Base-by-base conservation (phyloP, 2,329 filamentous ascomycete species). In the Byssoonygena ceratinophila region DNA sequence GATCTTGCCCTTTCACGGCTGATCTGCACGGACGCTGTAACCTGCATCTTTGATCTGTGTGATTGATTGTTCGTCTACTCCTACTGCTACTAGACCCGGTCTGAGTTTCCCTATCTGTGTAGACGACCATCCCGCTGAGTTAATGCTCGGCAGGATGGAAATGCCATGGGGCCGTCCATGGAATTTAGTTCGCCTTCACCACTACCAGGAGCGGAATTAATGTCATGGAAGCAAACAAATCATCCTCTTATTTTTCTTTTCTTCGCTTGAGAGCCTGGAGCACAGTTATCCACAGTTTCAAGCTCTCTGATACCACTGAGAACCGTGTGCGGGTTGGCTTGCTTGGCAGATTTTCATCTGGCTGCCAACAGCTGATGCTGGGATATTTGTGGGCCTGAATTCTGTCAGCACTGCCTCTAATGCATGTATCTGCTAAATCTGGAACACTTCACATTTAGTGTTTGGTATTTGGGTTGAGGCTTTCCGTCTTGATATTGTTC, bases 401-500 rank as follows among this genome's bases (percentile, higher is more conserved):
- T n/a, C n/a, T n/a, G n/a, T n/a, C n/a, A n/a, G n/a, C n/a, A n/a
- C n/a, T 29, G 27, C 27, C 27, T 29, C 27, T 29, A 29, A n/a
- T n/a, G n/a, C n/a, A n/a, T n/a, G n/a, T 3, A 4, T 20, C 18
- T 39, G 36, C 39, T 18, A 14, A 41, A 23, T 27, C 22, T 2
- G 40, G 16, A 46, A 36, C 43, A 18, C 11, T 34, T 36, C 14
- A 22, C 4, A 23, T 20, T 25, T 31, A 32, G 23, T 36, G 44
- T 46, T 46, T 46, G 50, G 16, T 20, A 23, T 40, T 47, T 52
- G 50, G 50, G 32, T 46, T 53, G 51, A 31, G 46, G 39, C 14
- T 31, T 47, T 14, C 39, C 46, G 45, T 12, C 37, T 44, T 49
- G 29, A 18, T 49, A 53, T 49, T 53, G 51, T 53, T 53, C 51